Evolutionary conservation across 1,139 yeast species (phyloP).

Genomic region (Zygosaccharomyces sapae): DNA sequence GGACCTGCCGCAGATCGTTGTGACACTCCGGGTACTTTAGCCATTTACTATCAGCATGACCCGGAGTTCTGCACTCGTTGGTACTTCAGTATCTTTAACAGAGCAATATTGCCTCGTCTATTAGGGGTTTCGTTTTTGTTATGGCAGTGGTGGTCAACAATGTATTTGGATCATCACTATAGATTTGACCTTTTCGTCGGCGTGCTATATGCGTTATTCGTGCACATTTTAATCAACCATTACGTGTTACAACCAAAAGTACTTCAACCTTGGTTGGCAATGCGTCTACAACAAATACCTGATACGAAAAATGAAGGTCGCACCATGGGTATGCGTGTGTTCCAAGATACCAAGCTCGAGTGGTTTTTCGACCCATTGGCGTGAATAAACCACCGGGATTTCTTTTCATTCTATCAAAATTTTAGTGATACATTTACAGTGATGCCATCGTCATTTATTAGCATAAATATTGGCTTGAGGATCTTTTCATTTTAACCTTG

Average conservation of each 20-base stretch:
- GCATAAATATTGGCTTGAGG: too few relatives aligned
- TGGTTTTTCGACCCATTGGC: slow-evolving; percentile 50
- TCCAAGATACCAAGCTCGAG: slow-evolving; percentile 44
- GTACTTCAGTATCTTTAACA: slow-evolving; percentile 26
- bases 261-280: slow-evolving; percentile 24
- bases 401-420: too few relatives aligned
- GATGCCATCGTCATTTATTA: too few relatives aligned
- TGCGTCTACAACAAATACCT: slow-evolving; percentile 37
- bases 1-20: background rate
- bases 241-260: slow-evolving; percentile 32
- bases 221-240: slow-evolving; percentile 42
- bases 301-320: slow-evolving; percentile 38
- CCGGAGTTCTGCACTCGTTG: slow-evolving; percentile 16
- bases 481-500: too few relatives aligned
- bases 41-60: slow-evolving; percentile 21
- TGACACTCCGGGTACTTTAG: slow-evolving; percentile 7
- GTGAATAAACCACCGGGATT: slow-evolving; percentile 7
- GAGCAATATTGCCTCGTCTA: slow-evolving; percentile 33
- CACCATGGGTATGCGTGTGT: slow-evolving; percentile 60
- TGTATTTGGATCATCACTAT: slow-evolving; percentile 70
- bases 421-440: too few relatives aligned
- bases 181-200: slow-evolving; percentile 57
- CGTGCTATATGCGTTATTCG: slow-evolving; percentile 45
- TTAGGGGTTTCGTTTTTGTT: slow-evolving; percentile 41
- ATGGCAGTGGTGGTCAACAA: slow-evolving; percentile 72